Evolutionary conservation across 2,329 filamentous ascomycete genomes (phyloP).

Genomic region (Myriosclerotinia scirpicola): DNA sequence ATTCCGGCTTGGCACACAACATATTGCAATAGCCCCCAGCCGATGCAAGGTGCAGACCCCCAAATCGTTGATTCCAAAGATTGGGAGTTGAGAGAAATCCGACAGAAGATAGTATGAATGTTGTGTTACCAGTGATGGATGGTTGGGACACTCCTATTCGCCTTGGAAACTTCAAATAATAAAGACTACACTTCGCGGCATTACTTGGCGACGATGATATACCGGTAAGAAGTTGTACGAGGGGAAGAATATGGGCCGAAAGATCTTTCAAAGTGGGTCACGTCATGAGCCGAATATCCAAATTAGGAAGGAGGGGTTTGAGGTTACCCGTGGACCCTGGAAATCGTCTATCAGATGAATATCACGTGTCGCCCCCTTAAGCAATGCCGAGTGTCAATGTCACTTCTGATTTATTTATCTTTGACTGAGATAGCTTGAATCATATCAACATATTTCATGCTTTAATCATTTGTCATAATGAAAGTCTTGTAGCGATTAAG

Average conservation of each 20-base stretch:
- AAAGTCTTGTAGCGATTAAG: too few relatives aligned
- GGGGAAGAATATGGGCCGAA: neutral
- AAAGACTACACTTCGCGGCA: neutral
- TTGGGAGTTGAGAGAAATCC: neutral
- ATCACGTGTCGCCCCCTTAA: neutral
- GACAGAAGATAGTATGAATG: neutral
- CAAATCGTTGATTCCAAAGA: neutral
- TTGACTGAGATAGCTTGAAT: neutral
- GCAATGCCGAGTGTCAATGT: neutral
- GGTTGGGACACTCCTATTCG: neutral
- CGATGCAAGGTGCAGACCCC: neutral
- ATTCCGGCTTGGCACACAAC: neutral
- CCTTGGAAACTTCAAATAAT: neutral
- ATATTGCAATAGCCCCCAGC: neutral
- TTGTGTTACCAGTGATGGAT: conserved; percentile 8
- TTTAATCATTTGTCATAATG: too few relatives aligned
- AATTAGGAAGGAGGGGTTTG: conserved; percentile 1
- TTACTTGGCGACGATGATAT: neutral
- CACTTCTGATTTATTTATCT: neutral
- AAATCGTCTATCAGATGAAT: neutral
- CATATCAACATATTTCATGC: neutral
- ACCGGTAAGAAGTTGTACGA: neutral
- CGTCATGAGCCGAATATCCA: conserved; percentile 2
- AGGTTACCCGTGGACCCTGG: neutral
- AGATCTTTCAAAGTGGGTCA: neutral